A percentile compares a stretch with the other conserved stretches of the same genome.
Conservation (phyloP, 192 early-diverging fungal species). For the Piromyces sp. region DNA sequence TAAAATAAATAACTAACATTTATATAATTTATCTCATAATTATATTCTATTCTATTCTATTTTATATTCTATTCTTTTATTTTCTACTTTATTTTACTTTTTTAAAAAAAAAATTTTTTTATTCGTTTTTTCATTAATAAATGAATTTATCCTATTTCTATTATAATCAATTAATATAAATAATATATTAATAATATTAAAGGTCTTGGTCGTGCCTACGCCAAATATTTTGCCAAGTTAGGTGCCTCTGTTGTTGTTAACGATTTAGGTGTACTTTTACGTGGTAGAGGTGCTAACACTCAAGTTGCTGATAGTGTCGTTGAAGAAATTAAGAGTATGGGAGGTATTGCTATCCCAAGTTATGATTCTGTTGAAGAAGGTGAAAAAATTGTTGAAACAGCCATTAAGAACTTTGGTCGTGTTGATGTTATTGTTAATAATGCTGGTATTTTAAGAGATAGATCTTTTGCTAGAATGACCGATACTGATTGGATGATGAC, state of each 20-base stretch:
- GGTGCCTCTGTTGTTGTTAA: constrained; percentile 3
- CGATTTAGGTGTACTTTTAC: background rate
- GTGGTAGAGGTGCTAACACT: background rate
- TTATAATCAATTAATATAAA: too few relatives aligned
- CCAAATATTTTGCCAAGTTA: constrained; percentile 52
- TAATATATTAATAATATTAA: background rate
- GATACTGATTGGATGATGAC: constrained; percentile 96
- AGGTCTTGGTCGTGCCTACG: constrained; percentile 82
- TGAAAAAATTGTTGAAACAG: constrained; percentile 93
- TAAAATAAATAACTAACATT: too few relatives aligned
- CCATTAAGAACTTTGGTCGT: constrained; percentile 82
- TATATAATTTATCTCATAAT: too few relatives aligned
- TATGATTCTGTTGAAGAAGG: constrained; percentile 95
- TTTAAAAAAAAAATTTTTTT: too few relatives aligned
- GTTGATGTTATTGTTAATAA: constrained; percentile 96
- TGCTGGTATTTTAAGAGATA: constrained; percentile 94
- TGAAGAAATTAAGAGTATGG: constrained; percentile 55
- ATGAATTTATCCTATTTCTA: too few relatives aligned
- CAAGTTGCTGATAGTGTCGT: constrained; percentile 58
- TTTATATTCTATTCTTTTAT: too few relatives aligned
- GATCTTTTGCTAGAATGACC: constrained; percentile 88
- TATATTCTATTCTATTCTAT: too few relatives aligned
- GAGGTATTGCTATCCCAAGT: constrained; percentile 87
- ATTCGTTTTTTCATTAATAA: too few relatives aligned
- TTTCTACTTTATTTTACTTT: too few relatives aligned